These are phyloP conservation scores for Dendrobium catenatum DNA, from an alignment of 106 monocot species.

Conservation along the genomic window DNA sequence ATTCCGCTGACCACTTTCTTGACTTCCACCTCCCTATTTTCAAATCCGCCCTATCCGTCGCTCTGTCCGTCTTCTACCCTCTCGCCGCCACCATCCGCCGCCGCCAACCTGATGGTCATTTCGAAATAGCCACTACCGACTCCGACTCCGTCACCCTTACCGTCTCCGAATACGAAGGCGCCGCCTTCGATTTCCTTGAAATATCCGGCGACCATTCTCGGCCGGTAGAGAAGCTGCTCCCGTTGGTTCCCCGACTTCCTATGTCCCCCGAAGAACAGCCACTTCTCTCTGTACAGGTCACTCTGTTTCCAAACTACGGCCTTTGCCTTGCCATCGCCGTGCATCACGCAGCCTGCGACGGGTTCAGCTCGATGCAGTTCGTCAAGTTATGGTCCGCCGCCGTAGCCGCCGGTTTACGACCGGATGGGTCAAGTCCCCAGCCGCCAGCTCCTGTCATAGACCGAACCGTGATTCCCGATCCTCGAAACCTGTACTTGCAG, in stretches of 20 bases:
- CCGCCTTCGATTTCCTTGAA: neutral
- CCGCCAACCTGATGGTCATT: neutral
- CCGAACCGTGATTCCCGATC: neutral
- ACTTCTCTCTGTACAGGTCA: conserved; percentile 8
- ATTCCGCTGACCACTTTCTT: conserved; percentile 8
- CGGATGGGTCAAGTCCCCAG: neutral
- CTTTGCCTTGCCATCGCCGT: neutral
- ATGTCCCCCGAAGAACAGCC: neutral
- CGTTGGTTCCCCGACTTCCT: conserved; percentile 3
- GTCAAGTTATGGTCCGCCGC: conserved; percentile 1
- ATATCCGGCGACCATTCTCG: conserved; percentile 7
- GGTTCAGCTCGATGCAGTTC: conserved; percentile 11
- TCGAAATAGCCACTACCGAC: conserved; percentile 19
- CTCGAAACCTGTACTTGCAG: neutral
- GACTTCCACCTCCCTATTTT: conserved; percentile 4
- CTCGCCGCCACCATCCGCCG: conserved; percentile 7
- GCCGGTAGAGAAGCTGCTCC: neutral
- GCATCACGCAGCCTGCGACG: conserved; percentile 11
- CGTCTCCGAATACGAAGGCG: conserved; percentile 2
- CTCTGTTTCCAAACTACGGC: neutral
- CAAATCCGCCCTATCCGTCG: neutral
- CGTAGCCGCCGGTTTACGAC: neutral
- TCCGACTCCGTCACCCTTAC: conserved; percentile 20
- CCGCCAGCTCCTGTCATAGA: neutral
- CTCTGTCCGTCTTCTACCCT: conserved; percentile 14